Base-by-base conservation (phyloP, 2,329 filamentous ascomycete species). In the Claviceps sp. region DNA sequence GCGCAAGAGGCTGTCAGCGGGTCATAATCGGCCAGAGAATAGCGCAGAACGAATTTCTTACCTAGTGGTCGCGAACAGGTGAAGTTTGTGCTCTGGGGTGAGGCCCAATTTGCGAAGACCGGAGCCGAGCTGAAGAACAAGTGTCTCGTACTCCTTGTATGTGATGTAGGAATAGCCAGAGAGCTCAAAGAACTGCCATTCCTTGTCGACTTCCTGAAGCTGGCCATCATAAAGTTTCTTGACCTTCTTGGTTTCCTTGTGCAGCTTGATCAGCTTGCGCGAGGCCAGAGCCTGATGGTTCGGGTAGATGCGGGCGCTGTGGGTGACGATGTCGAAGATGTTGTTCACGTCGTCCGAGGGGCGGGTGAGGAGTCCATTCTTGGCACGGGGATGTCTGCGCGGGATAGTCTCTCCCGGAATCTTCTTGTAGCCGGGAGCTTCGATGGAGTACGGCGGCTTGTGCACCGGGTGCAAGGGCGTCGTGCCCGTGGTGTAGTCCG, bases 141-240 rank as follows among this genome's bases (percentile, higher is more conserved):
- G 74, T 61, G 80, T 74, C 69, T 87, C 80, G 64, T 91, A 93
- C 69, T 95, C 83, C 61, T 78, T 74, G 70, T 90, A 94, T 60
- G 81, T 88, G 63, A 85, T 74, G 73, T 83, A 95, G 45, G 77
- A 75, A 72, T 86, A 95, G 47, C 75, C 73, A 55, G 85, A 83
- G 58, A 94, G 80, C 75, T 95, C 89, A 60, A 88, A 94, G 70
- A 83, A 94, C 50, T 83, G 82, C 89, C 89, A 95, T 67, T 91
- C 80, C 80, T 95, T 95, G 56, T 94, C 86, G 37, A 93, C 80
- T 70, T 90, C 80, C 57, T 77, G 74, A 67, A 88, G 78, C 65
- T 86, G 78, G 59, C 89, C 89, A 62, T 94, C 86, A 53, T 95
- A 73, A 49, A 88, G 76, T 78, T 94, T 95, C 76, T 89, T 85